phyloP scores from a whole-genome alignment of 2,329 filamentous ascomycete genomes.

The Lachnellula occidentalis region DNA sequence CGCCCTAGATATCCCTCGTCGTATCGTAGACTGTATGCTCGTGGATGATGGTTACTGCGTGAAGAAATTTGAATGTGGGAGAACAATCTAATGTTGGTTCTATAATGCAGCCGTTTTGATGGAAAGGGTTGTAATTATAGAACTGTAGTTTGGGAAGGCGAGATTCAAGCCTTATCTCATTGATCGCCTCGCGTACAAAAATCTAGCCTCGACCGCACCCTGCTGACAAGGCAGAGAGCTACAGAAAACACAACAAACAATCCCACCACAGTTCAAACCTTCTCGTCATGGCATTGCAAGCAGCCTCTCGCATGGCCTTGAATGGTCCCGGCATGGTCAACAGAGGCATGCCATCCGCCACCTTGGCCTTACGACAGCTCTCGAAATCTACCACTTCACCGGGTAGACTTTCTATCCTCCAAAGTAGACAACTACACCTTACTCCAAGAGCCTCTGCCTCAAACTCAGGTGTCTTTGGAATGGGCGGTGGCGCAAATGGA shows the following conservation, averaged over 20 bases:
- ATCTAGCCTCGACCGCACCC: slow-evolving; percentile 12
- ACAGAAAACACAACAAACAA: slow-evolving; percentile 3
- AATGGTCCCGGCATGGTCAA: slow-evolving; percentile 18
- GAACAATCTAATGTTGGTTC: not conserved
- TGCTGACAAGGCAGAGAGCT: slow-evolving; percentile 5
- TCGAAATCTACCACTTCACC: slow-evolving; percentile 5
- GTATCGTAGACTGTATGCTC: not conserved
- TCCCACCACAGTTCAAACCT: not conserved
- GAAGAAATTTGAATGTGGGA: not conserved
- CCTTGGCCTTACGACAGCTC: slow-evolving; percentile 9
- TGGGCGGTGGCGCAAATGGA: slow-evolving; percentile 33
- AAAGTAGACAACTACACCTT: slow-evolving; percentile 25
- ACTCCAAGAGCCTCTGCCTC: slow-evolving; percentile 20
- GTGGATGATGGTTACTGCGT: not conserved
- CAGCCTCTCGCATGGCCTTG: slow-evolving; percentile 20
- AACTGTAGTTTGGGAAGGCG: not conserved
- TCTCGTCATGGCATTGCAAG: slow-evolving; percentile 20
- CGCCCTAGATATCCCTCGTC: not conserved
- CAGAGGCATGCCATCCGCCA: slow-evolving; percentile 13
- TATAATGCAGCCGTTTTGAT: no score
- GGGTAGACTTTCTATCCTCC: not conserved
- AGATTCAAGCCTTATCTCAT: slow-evolving; percentile 9
- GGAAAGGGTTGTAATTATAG: not conserved
- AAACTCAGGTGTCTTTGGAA: slow-evolving; percentile 27
- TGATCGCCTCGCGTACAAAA: slow-evolving; percentile 16